These are phyloP conservation scores for Nemania serpens DNA, from an alignment of 2,329 filamentous ascomycete species.

Conservation along the genomic window DNA sequence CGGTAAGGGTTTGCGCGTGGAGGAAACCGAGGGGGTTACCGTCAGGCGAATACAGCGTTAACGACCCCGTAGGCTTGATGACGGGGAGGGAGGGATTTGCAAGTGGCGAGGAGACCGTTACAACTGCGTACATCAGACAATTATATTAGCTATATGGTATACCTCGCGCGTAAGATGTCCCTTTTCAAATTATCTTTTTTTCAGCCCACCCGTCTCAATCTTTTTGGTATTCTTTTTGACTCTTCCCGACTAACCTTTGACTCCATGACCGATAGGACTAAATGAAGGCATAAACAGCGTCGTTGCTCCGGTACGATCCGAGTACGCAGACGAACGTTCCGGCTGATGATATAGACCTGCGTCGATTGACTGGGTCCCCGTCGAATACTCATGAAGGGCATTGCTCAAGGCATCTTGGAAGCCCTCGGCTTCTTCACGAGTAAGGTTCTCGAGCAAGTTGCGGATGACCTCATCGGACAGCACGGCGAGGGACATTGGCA, in stretches of 20 bases:
- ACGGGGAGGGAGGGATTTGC: conserved; percentile 38
- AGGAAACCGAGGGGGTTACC: conserved; percentile 70
- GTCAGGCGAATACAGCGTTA: conserved; percentile 68
- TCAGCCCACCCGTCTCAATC: no score
- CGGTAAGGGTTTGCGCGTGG: conserved; percentile 75
- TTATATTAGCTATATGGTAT: conserved; percentile 8
- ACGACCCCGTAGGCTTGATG: conserved; percentile 64
- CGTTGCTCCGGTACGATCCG: conserved; percentile 55
- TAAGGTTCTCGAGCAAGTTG: conserved; percentile 58
- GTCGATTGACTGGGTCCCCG: conserved; percentile 52
- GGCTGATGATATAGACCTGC: conserved; percentile 59
- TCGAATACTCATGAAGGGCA: conserved; percentile 66
- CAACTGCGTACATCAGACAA: conserved; percentile 50
- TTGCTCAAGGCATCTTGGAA: conserved; percentile 55
- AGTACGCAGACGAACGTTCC: conserved; percentile 54
- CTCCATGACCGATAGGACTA: conserved; percentile 64
- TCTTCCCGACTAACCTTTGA: conserved; percentile 60
- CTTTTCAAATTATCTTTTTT: no score
- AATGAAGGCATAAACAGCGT: conserved; percentile 78
- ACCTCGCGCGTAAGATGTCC: no score
- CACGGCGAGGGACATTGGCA: conserved; percentile 57
- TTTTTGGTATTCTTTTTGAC: not conserved
- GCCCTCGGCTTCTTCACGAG: conserved; percentile 54
- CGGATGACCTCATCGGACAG: conserved; percentile 63
- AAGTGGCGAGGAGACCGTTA: conserved; percentile 60